These are phyloP conservation scores for Rugosomyces carneus DNA, from an alignment of 1,284 basidiomycete species.

Conservation along the genomic window DNA sequence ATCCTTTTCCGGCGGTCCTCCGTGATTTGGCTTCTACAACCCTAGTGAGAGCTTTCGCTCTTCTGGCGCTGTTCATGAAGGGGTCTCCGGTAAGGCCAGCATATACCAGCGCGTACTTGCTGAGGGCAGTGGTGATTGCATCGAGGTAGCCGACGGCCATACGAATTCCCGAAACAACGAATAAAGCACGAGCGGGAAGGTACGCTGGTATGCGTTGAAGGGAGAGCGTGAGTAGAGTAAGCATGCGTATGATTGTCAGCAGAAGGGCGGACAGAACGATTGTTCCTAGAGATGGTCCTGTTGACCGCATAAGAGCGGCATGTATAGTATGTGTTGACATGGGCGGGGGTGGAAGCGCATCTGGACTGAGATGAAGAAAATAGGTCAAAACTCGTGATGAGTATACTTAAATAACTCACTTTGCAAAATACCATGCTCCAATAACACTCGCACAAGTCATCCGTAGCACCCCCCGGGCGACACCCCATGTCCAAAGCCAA, in stretches of 20 bases:
- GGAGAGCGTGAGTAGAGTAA: slow-evolving; percentile 41
- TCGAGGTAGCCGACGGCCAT: slow-evolving; percentile 53
- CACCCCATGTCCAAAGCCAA: slow-evolving; percentile 91
- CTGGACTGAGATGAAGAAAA: slow-evolving; percentile 33
- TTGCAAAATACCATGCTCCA: slow-evolving; percentile 89
- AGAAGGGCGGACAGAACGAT: slow-evolving; percentile 73
- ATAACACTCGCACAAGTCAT: slow-evolving; percentile 80
- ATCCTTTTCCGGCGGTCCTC: slow-evolving; percentile 40
- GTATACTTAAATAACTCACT: slow-evolving; percentile 36
- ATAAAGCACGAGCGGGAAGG: slow-evolving; percentile 37
- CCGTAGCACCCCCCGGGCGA: slow-evolving; percentile 76
- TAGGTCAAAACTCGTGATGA: slow-evolving; percentile 1
- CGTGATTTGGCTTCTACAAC: slow-evolving; percentile 32
- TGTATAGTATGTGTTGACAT: slow-evolving; percentile 69
- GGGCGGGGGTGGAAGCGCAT: slow-evolving; percentile 42
- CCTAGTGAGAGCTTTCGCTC: slow-evolving; percentile 54
- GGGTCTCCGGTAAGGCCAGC: slow-evolving; percentile 81
- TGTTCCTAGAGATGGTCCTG: slow-evolving; percentile 77
- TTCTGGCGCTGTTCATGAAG: slow-evolving; percentile 74
- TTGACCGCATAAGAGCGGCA: slow-evolving; percentile 72
- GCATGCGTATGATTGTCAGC: slow-evolving; percentile 60
- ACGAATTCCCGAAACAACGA: slow-evolving; percentile 29
- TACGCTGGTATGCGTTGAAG: slow-evolving; percentile 54
- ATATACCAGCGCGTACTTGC: slow-evolving; percentile 80
- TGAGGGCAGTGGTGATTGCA: slow-evolving; percentile 65